A percentile compares a stretch with the other conserved stretches of the same genome.
phyloP scores from a whole-genome alignment of 1,284 basidiomycete species.

The Macrocystidia cucumis region DNA sequence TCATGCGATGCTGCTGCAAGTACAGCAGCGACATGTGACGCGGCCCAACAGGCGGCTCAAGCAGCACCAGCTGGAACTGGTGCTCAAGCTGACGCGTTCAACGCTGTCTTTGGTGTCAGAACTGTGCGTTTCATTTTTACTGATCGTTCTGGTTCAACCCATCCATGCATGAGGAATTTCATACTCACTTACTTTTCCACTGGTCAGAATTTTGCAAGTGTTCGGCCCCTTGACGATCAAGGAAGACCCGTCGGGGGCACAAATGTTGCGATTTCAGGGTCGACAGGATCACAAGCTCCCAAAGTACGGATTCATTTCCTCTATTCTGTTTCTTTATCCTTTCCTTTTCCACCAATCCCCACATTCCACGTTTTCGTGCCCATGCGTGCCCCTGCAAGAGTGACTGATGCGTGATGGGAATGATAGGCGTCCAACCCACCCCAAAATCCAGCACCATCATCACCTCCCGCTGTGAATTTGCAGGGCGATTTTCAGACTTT shows the following conservation, averaged over 20 bases:
- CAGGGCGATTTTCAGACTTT: conserved; percentile 27
- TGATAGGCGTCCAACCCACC: no score
- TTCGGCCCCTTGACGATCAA: conserved; percentile 25
- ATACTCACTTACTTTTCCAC: no score
- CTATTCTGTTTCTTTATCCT: no score
- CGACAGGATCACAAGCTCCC: no score
- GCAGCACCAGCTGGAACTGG: conserved; percentile 31
- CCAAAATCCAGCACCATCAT: conserved; percentile 1
- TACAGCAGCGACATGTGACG: conserved; percentile 34
- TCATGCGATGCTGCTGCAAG: conserved; percentile 34
- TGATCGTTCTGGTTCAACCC: neutral
- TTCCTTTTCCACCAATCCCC: no score
- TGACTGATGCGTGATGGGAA: no score
- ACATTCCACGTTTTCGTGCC: no score
- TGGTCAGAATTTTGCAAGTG: conserved; percentile 22
- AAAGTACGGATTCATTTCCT: no score
- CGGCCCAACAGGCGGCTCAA: conserved; percentile 29
- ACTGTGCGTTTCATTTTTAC: conserved; percentile 16
- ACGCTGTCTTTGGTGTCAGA: conserved; percentile 36
- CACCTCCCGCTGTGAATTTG: conserved; percentile 5
- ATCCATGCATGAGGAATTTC: neutral
- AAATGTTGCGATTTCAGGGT: no score
- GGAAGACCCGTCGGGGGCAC: conserved; percentile 23
- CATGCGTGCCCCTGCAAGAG: no score
- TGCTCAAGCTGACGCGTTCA: conserved; percentile 43